Evolutionary conservation across 2,329 filamentous ascomycete genomes (phyloP).

Genomic region (Paracorniculantispora psalliotae): DNA sequence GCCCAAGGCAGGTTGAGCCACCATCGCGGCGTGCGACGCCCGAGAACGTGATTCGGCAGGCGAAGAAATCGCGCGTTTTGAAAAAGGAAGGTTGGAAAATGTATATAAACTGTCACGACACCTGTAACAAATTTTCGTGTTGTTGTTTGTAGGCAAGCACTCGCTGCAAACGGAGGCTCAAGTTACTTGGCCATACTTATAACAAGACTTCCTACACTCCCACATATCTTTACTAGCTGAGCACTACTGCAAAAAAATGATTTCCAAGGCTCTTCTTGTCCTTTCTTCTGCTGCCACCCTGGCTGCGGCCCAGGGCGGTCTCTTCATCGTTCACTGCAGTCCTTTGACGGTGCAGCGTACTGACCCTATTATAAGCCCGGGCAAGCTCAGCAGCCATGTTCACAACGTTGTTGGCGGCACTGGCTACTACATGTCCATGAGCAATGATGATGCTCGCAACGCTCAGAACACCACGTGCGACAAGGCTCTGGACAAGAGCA

Average conservation of each 20-base stretch:
- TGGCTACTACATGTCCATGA: constrained; percentile 52
- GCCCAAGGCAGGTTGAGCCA: not conserved
- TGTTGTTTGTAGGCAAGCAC: not conserved
- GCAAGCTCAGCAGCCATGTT: constrained; percentile 48
- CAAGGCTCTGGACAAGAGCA: constrained; percentile 56
- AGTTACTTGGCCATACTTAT: not conserved
- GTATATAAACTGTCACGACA: not conserved
- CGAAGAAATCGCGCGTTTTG: not conserved
- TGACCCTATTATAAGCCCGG: constrained; percentile 56
- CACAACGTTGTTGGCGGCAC: constrained; percentile 61
- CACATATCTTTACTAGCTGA: not conserved
- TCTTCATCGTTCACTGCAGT: constrained; percentile 25
- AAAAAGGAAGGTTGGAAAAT: not conserved
- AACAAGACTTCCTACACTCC: not conserved
- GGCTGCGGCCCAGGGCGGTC: constrained; percentile 3
- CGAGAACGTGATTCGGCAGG: not conserved
- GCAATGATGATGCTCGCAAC: constrained; percentile 43
- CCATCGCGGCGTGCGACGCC: not conserved
- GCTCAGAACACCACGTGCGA: constrained; percentile 61
- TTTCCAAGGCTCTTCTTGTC: not conserved
- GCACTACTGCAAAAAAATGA: not conserved
- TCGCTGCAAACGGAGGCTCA: not conserved
- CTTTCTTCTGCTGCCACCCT: not conserved
- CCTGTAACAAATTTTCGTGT: not conserved
- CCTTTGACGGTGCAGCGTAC: constrained; percentile 37